Evolutionary conservation across 768 basidiomycete species (phyloP).

Genomic region (Asterophora parasitica): DNA sequence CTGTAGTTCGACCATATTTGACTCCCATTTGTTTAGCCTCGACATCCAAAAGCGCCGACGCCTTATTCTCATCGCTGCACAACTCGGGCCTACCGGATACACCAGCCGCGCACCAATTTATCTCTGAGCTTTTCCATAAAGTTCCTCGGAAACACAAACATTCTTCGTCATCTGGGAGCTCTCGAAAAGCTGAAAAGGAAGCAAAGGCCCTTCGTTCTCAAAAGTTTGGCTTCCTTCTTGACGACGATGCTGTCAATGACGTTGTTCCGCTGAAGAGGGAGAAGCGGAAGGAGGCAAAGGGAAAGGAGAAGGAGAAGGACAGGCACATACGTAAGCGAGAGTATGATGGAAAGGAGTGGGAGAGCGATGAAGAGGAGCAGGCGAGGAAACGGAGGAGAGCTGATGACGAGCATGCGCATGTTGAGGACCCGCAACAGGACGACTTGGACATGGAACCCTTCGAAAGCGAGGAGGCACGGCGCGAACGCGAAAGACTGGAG

Average conservation of each 20-base stretch:
- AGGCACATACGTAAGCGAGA: conserved; percentile 77
- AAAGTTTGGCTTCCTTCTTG: conserved; percentile 79
- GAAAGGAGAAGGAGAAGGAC: conserved; percentile 48
- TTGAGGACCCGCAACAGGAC: conserved; percentile 29
- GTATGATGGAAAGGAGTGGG: conserved; percentile 79
- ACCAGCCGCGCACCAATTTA: conserved; percentile 75
- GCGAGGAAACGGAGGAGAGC: conserved; percentile 57
- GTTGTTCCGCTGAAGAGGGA: conserved; percentile 39
- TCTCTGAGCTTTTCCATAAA: conserved; percentile 67
- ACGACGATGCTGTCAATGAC: conserved; percentile 56
- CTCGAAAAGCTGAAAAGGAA: conserved; percentile 71
- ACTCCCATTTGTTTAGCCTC: conserved; percentile 45
- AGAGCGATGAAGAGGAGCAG: conserved; percentile 85
- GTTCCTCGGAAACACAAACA: conserved; percentile 76
- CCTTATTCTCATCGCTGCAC: conserved; percentile 71
- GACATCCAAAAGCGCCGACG: conserved; percentile 75
- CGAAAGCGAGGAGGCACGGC: conserved; percentile 70
- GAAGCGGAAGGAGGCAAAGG: conserved; percentile 44
- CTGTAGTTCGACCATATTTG: conserved; percentile 6
- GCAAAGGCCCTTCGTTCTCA: conserved; percentile 63
- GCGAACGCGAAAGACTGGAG: conserved; percentile 68
- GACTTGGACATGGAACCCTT: conserved; percentile 38
- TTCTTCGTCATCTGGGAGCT: conserved; percentile 29
- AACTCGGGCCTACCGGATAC: conserved; percentile 78
- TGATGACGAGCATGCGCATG: conserved; percentile 34